These are phyloP conservation scores for Colletotrichum melonis DNA, from an alignment of 2,329 filamentous ascomycete species.

Conservation along the genomic window DNA sequence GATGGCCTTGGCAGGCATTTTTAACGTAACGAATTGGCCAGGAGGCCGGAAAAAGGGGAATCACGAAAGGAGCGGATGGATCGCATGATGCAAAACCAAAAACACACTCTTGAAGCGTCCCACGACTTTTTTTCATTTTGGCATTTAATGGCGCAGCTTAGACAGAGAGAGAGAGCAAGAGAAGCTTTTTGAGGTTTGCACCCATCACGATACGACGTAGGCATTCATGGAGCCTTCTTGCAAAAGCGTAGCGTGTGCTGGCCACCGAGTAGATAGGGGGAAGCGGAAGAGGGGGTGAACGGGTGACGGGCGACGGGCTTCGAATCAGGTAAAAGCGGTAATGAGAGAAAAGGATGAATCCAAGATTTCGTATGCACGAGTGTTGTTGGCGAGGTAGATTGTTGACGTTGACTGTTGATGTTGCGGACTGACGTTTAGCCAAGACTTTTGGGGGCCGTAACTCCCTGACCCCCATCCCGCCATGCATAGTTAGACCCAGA, in stretches of 20 bases:
- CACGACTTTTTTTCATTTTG: conserved; percentile 16
- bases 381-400: too few species aligned
- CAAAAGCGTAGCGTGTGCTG: conserved; percentile 10
- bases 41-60: conserved; percentile 9
- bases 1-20: not conserved
- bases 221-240: too few species aligned
- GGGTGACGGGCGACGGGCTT: not conserved
- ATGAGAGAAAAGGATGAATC: not conserved
- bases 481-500: not conserved
- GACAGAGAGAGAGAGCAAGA: conserved; percentile 16
- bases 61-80: conserved; percentile 26
- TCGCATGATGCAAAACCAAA: not conserved
- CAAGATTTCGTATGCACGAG: not conserved
- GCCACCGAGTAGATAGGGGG: conserved; percentile 2
- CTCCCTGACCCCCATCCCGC: too few species aligned
- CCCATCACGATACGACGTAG: not conserved
- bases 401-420: not conserved
- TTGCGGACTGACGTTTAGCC: not conserved
- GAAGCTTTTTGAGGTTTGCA: not conserved
- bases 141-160: conserved; percentile 35
- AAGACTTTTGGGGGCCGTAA: too few species aligned
- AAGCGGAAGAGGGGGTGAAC: not conserved
- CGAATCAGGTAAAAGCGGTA: not conserved
- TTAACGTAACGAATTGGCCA: conserved; percentile 7
- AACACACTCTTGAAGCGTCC: conserved; percentile 23